Conservation (phyloP, 2,329 filamentous ascomycete species). For the Arthrobotrys entomopaga region DNA sequence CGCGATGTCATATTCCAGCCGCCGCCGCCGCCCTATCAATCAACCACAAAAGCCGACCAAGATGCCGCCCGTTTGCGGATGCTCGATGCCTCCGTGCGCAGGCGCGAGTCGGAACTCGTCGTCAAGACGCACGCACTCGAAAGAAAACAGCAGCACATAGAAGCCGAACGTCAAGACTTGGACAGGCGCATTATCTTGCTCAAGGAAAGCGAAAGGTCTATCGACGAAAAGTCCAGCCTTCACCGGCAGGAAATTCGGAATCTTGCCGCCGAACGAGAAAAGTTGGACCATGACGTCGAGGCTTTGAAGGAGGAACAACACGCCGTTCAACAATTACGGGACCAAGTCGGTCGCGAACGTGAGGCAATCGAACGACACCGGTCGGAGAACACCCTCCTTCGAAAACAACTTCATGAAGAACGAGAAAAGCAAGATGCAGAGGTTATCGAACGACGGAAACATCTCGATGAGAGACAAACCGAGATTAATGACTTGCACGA, state of each 20-base stretch:
- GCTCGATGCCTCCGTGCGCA: conserved; percentile 34
- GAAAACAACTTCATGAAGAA: conserved; percentile 31
- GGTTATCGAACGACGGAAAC: conserved; percentile 2
- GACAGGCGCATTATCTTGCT: conserved; percentile 19
- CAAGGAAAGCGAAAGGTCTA: conserved; percentile 11
- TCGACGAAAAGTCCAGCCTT: conserved; percentile 5
- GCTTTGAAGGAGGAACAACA: conserved; percentile 25
- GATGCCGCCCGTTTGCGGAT: conserved; percentile 34
- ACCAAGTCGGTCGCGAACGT: conserved; percentile 26
- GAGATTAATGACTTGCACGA: conserved; percentile 46
- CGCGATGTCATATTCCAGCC: conserved; percentile 45
- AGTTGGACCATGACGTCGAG: conserved; percentile 27
- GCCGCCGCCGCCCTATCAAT: conserved; percentile 46
- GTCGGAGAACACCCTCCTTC: conserved; percentile 28
- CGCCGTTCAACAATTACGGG: conserved; percentile 28
- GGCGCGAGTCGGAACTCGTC: conserved; percentile 34
- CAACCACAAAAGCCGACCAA: conserved; percentile 29
- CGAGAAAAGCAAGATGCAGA: conserved; percentile 16
- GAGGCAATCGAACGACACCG: conserved; percentile 30
- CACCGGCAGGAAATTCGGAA: conserved; percentile 10
- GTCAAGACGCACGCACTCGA: conserved; percentile 17
- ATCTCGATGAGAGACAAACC: conserved; percentile 35
- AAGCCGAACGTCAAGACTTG: conserved; percentile 19
- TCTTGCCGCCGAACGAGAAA: conserved; percentile 13
- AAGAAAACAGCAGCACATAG: conserved; percentile 20